A percentile compares a stretch with the other conserved stretches of the same genome.
These are phyloP conservation scores for Aspergillus latus DNA, from an alignment of 2,329 filamentous ascomycete genomes.

Conservation along the genomic window DNA sequence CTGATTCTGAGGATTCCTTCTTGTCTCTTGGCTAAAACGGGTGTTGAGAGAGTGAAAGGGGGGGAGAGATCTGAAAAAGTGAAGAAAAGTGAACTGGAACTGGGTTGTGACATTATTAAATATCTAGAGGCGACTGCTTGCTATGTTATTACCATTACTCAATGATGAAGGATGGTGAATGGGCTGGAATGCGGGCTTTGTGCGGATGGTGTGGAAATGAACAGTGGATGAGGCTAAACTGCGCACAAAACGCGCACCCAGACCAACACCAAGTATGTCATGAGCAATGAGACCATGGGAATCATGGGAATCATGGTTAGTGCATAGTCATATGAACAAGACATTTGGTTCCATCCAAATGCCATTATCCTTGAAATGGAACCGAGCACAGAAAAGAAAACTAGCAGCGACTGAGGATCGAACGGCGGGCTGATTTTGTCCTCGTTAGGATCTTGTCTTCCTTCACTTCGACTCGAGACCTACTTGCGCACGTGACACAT, in stretches of 20 bases:
- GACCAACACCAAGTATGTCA: neutral
- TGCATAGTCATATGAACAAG: too few species aligned
- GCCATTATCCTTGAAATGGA: too few species aligned
- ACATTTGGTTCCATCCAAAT: too few species aligned
- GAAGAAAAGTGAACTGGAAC: neutral
- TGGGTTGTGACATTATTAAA: neutral
- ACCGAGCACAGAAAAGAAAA: too few species aligned
- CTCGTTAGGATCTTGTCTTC: too few species aligned
- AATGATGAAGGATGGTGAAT: neutral
- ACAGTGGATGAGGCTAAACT: constrained; percentile 20
- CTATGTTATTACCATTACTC: too few species aligned
- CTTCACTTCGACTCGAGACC: too few species aligned
- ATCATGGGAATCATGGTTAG: too few species aligned
- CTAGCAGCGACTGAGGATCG: too few species aligned
- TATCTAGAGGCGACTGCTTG: neutral
- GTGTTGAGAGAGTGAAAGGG: neutral
- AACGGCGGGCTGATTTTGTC: too few species aligned
- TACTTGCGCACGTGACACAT: too few species aligned
- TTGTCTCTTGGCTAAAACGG: neutral
- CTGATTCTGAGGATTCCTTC: neutral
- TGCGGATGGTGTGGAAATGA: constrained; percentile 23
- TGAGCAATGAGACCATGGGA: too few species aligned
- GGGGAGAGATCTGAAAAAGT: neutral
- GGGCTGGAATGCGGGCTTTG: constrained; percentile 33
- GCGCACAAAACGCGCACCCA: constrained; percentile 39